Base-by-base conservation (phyloP, 2,329 filamentous ascomycete species). In the Fusarium sp. region DNA sequence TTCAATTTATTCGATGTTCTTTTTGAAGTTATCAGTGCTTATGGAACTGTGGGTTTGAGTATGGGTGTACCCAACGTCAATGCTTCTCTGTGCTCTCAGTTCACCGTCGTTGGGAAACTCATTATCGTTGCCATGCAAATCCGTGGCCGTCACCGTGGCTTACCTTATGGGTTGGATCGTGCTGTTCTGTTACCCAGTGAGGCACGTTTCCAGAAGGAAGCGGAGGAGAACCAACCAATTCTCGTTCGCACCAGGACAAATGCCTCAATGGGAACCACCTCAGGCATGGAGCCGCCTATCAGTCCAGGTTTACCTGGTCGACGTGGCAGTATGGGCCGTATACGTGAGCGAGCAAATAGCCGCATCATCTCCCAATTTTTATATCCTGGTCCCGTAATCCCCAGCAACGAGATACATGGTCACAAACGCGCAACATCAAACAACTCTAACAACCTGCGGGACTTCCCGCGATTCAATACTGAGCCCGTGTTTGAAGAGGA, bases 31-130 rank as follows among this genome's bases (percentile, higher is more conserved):
- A 90, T 97, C 68, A 95, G 93, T 62, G 94, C 94, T 3, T 97
- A 97, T 78, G 97, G 96, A 70, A 99, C 96, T 2, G 96, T 99
- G 31, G 96, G 96, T 1, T 84, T 99, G 63, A 95, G 92, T 54
- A 87, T 99, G 20, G 96, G 96, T 10, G 97, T 95, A 69, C 86
- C 92, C 0, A 85, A 83, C 25, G 86, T 90, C 80, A 93, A 97
- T 80, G 88, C 94, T 0, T 94, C 93, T 1, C 94, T 99, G 72
- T 94, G 90, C 36, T 92, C 89, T 0, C 90, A 98, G 75, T 98
- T 99, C 80, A 89, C 87, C 17, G 87, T 91, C 1, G 81, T 97
- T 81, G 94, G 79, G 81, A 93, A 92, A 77, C 86, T 93, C 4
- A 87, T 92, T 71, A 89, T 92, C 58, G 86, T 92, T 63, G 89